Base-by-base conservation (phyloP, 345 rosid species). In the Hirschfeldia incana region DNA sequence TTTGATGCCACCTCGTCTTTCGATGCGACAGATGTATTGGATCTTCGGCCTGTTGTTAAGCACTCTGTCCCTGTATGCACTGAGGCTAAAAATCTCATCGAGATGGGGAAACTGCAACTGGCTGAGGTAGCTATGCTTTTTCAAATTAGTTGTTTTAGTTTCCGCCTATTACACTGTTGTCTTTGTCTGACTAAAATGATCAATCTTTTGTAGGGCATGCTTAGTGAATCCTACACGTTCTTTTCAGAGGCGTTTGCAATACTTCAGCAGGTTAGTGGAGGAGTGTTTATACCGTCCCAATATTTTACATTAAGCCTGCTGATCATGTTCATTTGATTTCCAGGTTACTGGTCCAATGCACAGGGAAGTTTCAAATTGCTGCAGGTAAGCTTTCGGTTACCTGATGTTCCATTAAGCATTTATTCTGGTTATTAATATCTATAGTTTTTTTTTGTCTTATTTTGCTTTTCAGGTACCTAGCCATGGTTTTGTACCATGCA, bases 301-400 rank as follows among this genome's bases (percentile, higher is more conserved):
- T 29, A 33, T 67, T 51, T 6, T 42, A 15, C 46, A 60, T 46
- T 32, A 29, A 44, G 2, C 3, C 5, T 72, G 72, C 71, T 68
- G 74, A 71, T 76, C 27, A 51, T 72, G 59, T 68, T 67, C 6
- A 37, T 69, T 65, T 78, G 66, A 60, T 29, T 49, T 86, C 70
- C 85, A 95, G 99, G 99, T 96, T 65, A 93, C 99, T 53, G 99
- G 99, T 83, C 99, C 99, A 62, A 92, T 96, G 98, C 98, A 96
- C 83, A 91, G 94, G 49, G 98, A 92, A 85, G 99, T 90, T 80
- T 97, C 98, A 51, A 91, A 92, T 86, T 96, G 99, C 79, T 96
- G 98, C 78, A 80, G 99, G 99, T 96, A 84, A 44, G 34, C 37
- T 13, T 27, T 30, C 10, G 6, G 15, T 21, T 57, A 5, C 33